Conservation (phyloP, 2,329 filamentous ascomycete species). For the Colletotrichum eremochloae region DNA sequence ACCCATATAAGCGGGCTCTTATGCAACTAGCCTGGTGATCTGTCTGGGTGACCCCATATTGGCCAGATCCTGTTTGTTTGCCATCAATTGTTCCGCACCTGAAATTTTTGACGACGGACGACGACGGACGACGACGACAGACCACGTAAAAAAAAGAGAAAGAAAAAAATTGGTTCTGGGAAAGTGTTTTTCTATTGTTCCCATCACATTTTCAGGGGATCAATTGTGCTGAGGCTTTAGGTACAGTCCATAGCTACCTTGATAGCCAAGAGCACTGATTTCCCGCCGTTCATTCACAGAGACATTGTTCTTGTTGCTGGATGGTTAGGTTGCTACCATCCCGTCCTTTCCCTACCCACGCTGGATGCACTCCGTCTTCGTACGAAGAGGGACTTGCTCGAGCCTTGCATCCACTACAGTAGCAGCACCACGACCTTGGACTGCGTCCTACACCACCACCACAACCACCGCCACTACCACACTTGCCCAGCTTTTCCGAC, state of each 20-base stretch:
- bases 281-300: conserved; percentile 16
- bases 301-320: conserved; percentile 16
- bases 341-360: conserved; percentile 15
- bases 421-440: conserved; percentile 29
- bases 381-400: conserved; percentile 37
- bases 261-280: conserved; percentile 18
- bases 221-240: conserved; percentile 20
- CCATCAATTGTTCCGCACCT: conserved; percentile 24
- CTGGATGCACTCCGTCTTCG: conserved; percentile 41
- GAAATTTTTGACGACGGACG: conserved; percentile 29
- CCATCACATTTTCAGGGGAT: conserved; percentile 3
- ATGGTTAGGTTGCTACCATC: conserved; percentile 32
- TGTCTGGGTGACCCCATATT: conserved; percentile 33
- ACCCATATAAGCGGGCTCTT: conserved; percentile 40
- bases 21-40: conserved; percentile 42
- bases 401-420: conserved; percentile 39
- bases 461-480: conserved; percentile 3
- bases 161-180: conserved; percentile 7
- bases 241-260: neutral
- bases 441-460: conserved; percentile 9
- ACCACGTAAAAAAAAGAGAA: neutral
- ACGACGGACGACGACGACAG: conserved; percentile 6
- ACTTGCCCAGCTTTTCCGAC: conserved; percentile 23
- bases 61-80: conserved; percentile 39
- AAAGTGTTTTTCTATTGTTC: neutral